Conservation (phyloP, 1,284 basidiomycete species). For the Ustilago lituana region DNA sequence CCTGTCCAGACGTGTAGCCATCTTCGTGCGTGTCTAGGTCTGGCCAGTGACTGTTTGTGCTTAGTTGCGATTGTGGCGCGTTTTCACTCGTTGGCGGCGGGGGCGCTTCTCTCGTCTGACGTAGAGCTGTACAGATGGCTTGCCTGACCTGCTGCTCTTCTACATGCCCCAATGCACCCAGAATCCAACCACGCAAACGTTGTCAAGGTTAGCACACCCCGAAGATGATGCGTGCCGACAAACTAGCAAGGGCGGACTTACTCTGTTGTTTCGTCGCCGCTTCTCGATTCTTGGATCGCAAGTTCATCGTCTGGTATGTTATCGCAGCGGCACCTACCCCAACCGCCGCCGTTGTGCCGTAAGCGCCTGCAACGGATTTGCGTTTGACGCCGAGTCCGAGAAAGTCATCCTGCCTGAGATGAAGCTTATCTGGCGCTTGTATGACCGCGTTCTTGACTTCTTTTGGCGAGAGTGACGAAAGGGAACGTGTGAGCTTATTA, state of each 20-base stretch:
- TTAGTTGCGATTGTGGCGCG: no score
- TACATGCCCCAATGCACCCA: neutral
- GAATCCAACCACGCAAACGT: no score
- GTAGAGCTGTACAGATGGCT: conserved; percentile 5
- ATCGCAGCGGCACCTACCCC: conserved; percentile 28
- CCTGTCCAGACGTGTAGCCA: no score
- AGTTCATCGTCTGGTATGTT: conserved; percentile 27
- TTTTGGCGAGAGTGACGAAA: conserved; percentile 3
- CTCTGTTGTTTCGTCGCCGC: conserved; percentile 9
- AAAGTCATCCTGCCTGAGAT: conserved; percentile 22
- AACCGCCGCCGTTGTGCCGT: conserved; percentile 23
- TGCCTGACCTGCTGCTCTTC: conserved; percentile 14
- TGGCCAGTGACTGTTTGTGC: no score
- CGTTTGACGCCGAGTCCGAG: conserved; percentile 24
- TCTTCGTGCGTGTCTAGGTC: no score
- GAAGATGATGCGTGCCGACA: no score
- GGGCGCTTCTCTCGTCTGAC: neutral
- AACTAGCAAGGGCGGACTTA: neutral
- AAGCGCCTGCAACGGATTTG: conserved; percentile 29
- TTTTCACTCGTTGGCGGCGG: neutral
- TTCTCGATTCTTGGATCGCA: conserved; percentile 7
- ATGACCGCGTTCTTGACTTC: neutral
- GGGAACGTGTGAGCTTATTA: neutral
- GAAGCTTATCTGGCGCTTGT: conserved; percentile 15
- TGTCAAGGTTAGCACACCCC: no score